phyloP scores from a whole-genome alignment of 2,329 filamentous ascomycete genomes.

The Aphanocladium album region DNA sequence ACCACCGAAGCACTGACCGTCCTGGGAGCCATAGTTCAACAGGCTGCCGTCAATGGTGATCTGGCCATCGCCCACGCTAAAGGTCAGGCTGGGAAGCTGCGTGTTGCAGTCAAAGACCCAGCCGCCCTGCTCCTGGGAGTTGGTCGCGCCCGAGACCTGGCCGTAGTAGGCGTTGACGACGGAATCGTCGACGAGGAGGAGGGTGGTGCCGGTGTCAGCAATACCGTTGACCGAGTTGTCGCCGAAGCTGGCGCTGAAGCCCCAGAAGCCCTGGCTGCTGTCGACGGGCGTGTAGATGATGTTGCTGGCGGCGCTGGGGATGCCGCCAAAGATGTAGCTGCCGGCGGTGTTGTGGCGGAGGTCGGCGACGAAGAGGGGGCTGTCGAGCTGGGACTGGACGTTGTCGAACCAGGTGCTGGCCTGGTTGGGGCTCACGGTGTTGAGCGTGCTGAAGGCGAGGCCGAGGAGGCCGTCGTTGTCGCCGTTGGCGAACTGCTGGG shows the following conservation, averaged over 20 bases:
- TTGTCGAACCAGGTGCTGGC: constrained; percentile 42
- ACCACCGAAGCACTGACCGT: constrained; percentile 59
- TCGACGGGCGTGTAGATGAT: constrained; percentile 61
- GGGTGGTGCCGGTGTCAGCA: constrained; percentile 57
- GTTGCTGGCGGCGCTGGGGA: constrained; percentile 48
- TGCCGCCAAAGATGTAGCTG: constrained; percentile 57
- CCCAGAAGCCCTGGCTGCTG: constrained; percentile 61
- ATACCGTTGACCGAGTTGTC: constrained; percentile 35
- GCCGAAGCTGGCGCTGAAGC: constrained; percentile 18
- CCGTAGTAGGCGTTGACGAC: constrained; percentile 46
- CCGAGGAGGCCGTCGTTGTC: constrained; percentile 27
- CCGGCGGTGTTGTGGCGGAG: constrained; percentile 58
- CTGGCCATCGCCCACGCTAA: constrained; percentile 53
- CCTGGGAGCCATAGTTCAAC: constrained; percentile 48
- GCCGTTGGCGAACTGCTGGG: constrained; percentile 38
- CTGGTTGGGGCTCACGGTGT: constrained; percentile 37
- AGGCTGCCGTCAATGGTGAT: constrained; percentile 51
- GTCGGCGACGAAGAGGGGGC: constrained; percentile 60
- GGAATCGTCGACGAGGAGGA: constrained; percentile 56
- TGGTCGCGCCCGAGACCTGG: constrained; percentile 44
- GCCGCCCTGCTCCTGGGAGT: constrained; percentile 29
- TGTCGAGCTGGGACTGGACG: constrained; percentile 17
- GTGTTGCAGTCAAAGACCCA: constrained; percentile 40
- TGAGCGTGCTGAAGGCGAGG: constrained; percentile 37
- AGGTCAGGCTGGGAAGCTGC: constrained; percentile 40